A percentile compares a stretch with the other conserved stretches of the same genome.
phyloP scores from a whole-genome alignment of 2,329 filamentous ascomycete genomes.

The Neurospora crassa region DNA sequence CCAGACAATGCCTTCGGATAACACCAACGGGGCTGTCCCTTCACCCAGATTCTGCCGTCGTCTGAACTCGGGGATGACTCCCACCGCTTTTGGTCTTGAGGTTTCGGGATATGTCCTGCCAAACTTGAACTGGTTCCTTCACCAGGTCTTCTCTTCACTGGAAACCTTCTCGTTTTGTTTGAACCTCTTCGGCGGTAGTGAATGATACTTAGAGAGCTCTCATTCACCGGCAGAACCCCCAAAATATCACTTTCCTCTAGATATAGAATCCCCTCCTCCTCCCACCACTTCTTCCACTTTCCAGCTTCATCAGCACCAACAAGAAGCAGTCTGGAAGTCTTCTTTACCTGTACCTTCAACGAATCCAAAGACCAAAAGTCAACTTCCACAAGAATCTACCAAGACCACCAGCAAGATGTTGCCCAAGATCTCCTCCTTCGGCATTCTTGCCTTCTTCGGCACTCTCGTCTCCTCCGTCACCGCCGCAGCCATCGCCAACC shows the following conservation, averaged over 20 bases:
- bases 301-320: background rate
- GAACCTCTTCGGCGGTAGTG: background rate
- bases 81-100: background rate
- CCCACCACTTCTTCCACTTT: background rate
- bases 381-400: no score
- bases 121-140: background rate
- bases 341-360: background rate
- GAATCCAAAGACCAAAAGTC: background rate
- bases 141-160: background rate
- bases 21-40: background rate
- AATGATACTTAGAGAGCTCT: background rate
- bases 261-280: background rate
- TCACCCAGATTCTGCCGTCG: background rate
- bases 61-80: background rate
- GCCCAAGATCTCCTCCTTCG: background rate
- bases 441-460: background rate
- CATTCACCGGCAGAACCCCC: background rate
- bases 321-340: background rate
- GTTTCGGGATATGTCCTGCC: background rate
- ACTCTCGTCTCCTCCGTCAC: background rate
- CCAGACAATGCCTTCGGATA: background rate
- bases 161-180: background rate
- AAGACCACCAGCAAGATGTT: background rate
- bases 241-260: background rate
- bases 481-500: no score